A percentile compares a stretch with the other conserved stretches of the same genome.
Conservation (phyloP, 768 basidiomycete species). For the Leccinum sublutescens region DNA sequence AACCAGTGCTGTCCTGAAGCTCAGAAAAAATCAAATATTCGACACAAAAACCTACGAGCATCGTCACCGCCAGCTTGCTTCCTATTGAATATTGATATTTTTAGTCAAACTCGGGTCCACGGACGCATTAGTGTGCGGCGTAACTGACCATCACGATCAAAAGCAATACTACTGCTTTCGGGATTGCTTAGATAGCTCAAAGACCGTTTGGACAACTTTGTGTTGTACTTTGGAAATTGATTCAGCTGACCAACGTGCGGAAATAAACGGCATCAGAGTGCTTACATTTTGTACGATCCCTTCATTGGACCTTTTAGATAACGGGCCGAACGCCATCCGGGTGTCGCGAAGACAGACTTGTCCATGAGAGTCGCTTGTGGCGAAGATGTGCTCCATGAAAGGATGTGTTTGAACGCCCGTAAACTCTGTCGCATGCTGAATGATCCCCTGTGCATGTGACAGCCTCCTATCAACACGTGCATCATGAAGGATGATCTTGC, state of each 20-base stretch:
- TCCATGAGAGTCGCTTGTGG: slow-evolving; percentile 59
- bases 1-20: slow-evolving; percentile 50
- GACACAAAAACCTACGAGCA: slow-evolving; percentile 48
- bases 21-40: neutral
- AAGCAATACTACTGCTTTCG: slow-evolving; percentile 65
- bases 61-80: slow-evolving; percentile 59
- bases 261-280: neutral
- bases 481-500: slow-evolving; percentile 63
- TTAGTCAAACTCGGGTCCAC: neutral
- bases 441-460: slow-evolving; percentile 45
- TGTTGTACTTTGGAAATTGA: slow-evolving; percentile 42
- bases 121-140: slow-evolving; percentile 5
- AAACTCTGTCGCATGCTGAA: slow-evolving; percentile 56
- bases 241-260: slow-evolving; percentile 24
- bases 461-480: slow-evolving; percentile 39
- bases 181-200: slow-evolving; percentile 49
- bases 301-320: slow-evolving; percentile 39
- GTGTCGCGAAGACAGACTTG: slow-evolving; percentile 65
- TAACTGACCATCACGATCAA: slow-evolving; percentile 61
- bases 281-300: slow-evolving; percentile 50
- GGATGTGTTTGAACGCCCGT: slow-evolving; percentile 71
- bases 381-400: slow-evolving; percentile 63
- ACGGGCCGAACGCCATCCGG: slow-evolving; percentile 70
- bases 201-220: slow-evolving; percentile 43
- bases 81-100: slow-evolving; percentile 39